phyloP scores from a whole-genome alignment of 23 red algal species.

The Cyanidiococcus yangmingshanensis region DNA sequence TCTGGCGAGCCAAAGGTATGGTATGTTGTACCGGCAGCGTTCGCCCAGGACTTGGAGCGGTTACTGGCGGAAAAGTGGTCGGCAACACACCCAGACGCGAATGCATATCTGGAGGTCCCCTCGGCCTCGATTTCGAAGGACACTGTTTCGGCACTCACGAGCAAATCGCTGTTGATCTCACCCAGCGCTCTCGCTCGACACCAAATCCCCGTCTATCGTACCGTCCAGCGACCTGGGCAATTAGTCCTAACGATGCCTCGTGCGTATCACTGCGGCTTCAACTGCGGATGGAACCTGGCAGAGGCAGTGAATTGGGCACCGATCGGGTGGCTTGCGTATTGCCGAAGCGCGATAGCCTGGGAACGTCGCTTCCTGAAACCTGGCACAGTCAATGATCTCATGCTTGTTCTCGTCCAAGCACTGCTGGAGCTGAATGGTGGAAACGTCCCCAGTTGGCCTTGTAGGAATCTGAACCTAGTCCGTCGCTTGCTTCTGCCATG shows the following conservation, averaged over 20 bases:
- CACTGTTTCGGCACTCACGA: constrained; percentile 16
- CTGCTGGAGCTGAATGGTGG: background rate
- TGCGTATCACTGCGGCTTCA: constrained; percentile 89
- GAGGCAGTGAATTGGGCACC: constrained; percentile 88
- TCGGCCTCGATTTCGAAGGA: background rate
- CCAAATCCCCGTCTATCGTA: constrained; percentile 45
- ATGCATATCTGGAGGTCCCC: constrained; percentile 10
- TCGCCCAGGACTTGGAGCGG: constrained; percentile 33
- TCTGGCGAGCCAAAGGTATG: constrained; percentile 58
- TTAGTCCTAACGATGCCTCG: constrained; percentile 66
- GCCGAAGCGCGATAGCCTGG: constrained; percentile 27
- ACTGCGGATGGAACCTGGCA: constrained; percentile 66
- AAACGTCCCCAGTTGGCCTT: background rate
- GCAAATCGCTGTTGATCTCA: constrained; percentile 67
- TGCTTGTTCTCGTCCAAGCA: background rate
- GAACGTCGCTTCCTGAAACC: background rate
- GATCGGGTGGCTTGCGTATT: constrained; percentile 53
- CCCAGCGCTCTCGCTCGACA: constrained; percentile 22
- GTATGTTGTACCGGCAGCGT: constrained; percentile 44
- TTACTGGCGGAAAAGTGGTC: constrained; percentile 26
- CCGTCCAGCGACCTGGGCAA: constrained; percentile 50
- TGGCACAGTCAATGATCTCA: background rate
- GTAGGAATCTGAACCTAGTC: background rate
- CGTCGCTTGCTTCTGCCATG: background rate
- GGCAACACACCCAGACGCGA: constrained; percentile 22